phyloP scores from a whole-genome alignment of 306 rosid genomes.

The Fragaria iinumae region DNA sequence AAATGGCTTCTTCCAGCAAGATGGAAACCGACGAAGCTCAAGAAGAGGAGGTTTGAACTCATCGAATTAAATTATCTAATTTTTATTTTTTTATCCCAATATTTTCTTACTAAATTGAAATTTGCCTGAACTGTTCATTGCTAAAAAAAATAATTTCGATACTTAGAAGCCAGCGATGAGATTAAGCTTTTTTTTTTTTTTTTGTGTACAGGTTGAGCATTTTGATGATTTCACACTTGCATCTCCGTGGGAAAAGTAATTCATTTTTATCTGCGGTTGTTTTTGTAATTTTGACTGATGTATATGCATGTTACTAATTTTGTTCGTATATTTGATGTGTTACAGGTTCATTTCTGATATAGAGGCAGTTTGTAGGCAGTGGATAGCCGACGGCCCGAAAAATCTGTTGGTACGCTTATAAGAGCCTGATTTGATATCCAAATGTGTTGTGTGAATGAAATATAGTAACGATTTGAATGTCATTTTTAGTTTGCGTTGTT shows the following conservation, averaged over 20 bases:
- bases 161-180: too few relatives aligned
- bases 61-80: background rate
- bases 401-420: constrained; percentile 65
- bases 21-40: constrained; percentile 45
- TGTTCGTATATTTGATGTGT: constrained; percentile 1
- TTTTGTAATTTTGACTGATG: background rate
- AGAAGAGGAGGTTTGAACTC: constrained; percentile 28
- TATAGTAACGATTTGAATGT: background rate
- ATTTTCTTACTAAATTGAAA: background rate
- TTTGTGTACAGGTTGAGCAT: constrained; percentile 67
- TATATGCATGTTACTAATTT: background rate
- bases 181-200: too few relatives aligned
- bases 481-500: background rate
- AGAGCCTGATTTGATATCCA: background rate
- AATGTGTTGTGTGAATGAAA: background rate
- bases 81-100: background rate
- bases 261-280: background rate
- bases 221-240: constrained; percentile 97
- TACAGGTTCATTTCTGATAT: constrained; percentile 90
- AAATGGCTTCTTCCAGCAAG: constrained; percentile 75
- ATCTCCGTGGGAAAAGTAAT: constrained; percentile 92
- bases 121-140: background rate
- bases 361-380: constrained; percentile 82
- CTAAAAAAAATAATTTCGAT: too few relatives aligned
- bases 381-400: constrained; percentile 82